Percentiles rank a stretch among this genome's conserved stretches.
phyloP scores from a whole-genome alignment of 495 filamentous ascomycete species.

The Neurospora terricola region DNA sequence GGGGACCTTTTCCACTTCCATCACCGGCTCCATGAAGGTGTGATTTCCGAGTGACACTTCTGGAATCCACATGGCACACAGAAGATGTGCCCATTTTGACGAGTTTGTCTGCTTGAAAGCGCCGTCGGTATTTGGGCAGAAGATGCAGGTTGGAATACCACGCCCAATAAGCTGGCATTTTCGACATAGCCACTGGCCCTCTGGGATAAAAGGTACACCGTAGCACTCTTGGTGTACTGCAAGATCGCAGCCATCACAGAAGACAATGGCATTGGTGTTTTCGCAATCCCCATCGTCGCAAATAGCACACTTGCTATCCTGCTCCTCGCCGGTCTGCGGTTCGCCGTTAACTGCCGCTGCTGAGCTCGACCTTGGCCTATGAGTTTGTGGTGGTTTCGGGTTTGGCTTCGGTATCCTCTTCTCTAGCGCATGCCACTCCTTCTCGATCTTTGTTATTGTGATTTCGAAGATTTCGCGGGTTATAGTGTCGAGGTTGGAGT shows the following conservation, averaged over 20 bases:
- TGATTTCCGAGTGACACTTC: slow-evolving; percentile 93
- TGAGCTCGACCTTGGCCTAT: slow-evolving; percentile 81
- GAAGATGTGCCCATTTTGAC: slow-evolving; percentile 89
- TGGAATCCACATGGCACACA: slow-evolving; percentile 98
- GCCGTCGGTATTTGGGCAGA: slow-evolving; percentile 94
- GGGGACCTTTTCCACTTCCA: slow-evolving; percentile 94
- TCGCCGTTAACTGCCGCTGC: slow-evolving; percentile 89
- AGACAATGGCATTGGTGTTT: slow-evolving; percentile 99
- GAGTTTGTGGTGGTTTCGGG: slow-evolving; percentile 88
- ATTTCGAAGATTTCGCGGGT: slow-evolving; percentile 92
- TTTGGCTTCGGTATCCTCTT: slow-evolving; percentile 93
- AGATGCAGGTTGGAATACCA: slow-evolving; percentile 89
- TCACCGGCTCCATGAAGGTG: slow-evolving; percentile 95
- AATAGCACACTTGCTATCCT: slow-evolving; percentile 94
- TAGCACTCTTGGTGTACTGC: slow-evolving; percentile 99
- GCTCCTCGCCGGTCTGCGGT: slow-evolving; percentile 78
- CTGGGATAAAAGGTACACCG: slow-evolving; percentile 95
- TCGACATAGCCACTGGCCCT: slow-evolving; percentile 96
- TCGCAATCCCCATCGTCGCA: slow-evolving; percentile 98
- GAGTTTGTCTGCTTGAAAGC: slow-evolving; percentile 97
- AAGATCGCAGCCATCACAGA: slow-evolving; percentile 95
- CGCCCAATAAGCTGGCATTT: slow-evolving; percentile 94
- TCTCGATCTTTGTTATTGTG: slow-evolving; percentile 96
- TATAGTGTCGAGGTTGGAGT: slow-evolving; percentile 64
- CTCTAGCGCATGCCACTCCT: slow-evolving; percentile 94